phyloP scores from a whole-genome alignment of 331 rosid species.

The Arachis monticola region DNA sequence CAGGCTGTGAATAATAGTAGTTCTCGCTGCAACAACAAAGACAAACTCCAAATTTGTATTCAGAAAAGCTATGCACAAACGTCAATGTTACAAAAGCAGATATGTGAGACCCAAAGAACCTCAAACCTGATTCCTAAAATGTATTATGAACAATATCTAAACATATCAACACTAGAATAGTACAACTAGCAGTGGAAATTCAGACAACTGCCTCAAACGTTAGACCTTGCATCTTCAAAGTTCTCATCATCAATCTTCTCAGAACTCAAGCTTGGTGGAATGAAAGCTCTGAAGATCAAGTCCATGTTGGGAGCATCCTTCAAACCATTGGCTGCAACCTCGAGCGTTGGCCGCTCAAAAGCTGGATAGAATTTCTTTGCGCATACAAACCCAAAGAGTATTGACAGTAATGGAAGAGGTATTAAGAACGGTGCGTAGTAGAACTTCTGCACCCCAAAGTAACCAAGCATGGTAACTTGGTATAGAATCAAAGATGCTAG shows the following conservation, averaged over 20 bases:
- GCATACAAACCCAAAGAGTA: constrained; percentile 51
- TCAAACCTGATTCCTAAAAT: constrained; percentile 37
- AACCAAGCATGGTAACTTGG: constrained; percentile 90
- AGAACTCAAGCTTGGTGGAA: constrained; percentile 79
- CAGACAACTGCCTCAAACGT: constrained; percentile 51
- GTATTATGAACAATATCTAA: constrained; percentile 45
- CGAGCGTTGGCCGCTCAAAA: constrained; percentile 63
- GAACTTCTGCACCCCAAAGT: constrained; percentile 66
- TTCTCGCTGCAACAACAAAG: too few species aligned
- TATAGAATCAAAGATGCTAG: constrained; percentile 71
- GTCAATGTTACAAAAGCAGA: constrained; percentile 33
- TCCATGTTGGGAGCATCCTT: constrained; percentile 82
- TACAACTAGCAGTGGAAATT: constrained; percentile 27
- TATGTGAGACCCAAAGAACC: neutral
- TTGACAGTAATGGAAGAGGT: constrained; percentile 66
- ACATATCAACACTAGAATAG: constrained; percentile 25
- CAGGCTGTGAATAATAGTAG: too few species aligned
- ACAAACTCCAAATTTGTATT: neutral
- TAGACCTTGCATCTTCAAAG: constrained; percentile 73
- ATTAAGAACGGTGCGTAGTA: constrained; percentile 51
- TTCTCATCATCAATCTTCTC: constrained; percentile 69
- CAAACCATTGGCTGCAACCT: constrained; percentile 49
- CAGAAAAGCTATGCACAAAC: constrained; percentile 17
- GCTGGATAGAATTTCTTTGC: constrained; percentile 70
- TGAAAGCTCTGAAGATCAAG: constrained; percentile 60